Evolutionary conservation across 495 filamentous ascomycete species (phyloP).

Genomic region (Penicillium paxilli): DNA sequence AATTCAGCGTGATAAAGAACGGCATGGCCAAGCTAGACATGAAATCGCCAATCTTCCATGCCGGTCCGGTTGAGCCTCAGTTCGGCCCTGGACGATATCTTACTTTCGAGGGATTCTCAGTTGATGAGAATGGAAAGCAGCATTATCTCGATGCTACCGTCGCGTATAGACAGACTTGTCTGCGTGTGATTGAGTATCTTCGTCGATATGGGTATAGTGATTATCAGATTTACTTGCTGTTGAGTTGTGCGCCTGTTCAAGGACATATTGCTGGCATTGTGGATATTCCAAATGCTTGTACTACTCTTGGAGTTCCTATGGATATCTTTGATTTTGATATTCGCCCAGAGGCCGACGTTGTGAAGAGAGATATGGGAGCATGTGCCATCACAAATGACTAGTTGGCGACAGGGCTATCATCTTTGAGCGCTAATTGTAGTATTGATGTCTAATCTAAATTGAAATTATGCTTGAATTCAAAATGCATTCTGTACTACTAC

Average conservation of each 20-base stretch:
- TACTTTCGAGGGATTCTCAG: slow-evolving; percentile 93
- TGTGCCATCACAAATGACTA: slow-evolving; percentile 70
- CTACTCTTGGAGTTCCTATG: slow-evolving; percentile 85
- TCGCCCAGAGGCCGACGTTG: slow-evolving; percentile 61
- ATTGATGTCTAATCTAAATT: too few species aligned
- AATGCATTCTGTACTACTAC: too few species aligned
- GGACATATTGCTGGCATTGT: slow-evolving; percentile 94
- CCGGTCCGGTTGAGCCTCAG: slow-evolving; percentile 88
- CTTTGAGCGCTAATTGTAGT: too few species aligned
- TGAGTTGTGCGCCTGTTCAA: slow-evolving; percentile 88
- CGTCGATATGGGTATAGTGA: slow-evolving; percentile 72
- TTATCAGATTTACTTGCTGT: slow-evolving; percentile 88
- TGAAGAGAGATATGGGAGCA: slow-evolving; percentile 69
- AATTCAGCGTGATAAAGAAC: slow-evolving; percentile 84
- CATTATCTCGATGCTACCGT: slow-evolving; percentile 92
- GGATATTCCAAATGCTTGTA: slow-evolving; percentile 85
- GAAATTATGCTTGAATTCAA: too few species aligned
- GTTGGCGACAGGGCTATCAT: not conserved
- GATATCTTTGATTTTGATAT: slow-evolving; percentile 98
- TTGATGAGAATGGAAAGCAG: slow-evolving; percentile 89
- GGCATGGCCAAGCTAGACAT: slow-evolving; percentile 75
- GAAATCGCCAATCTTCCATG: slow-evolving; percentile 86
- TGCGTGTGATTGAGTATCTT: slow-evolving; percentile 85
- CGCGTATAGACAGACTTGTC: slow-evolving; percentile 83
- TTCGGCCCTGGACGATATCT: slow-evolving; percentile 84